Base-by-base conservation (phyloP, 2,329 filamentous ascomycete species). In the Penicillium hesseltinei region DNA sequence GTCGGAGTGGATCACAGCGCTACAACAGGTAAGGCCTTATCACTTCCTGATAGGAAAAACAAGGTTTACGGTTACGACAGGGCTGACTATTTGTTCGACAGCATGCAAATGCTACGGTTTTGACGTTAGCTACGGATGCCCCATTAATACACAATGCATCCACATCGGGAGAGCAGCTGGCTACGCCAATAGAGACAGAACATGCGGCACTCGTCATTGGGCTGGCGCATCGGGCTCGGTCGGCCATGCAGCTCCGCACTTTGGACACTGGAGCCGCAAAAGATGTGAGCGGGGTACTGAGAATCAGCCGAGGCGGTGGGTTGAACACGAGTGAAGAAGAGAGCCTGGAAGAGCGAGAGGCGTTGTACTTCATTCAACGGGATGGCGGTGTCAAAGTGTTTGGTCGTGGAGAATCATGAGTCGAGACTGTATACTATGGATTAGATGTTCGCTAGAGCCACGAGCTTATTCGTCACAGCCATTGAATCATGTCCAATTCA, bases 271-370 rank as follows among this genome's bases (percentile, higher is more conserved):
- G 93, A 0, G 87, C 87, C n/a, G 92, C 93, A 61, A 88, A 84
- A 71, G 93, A 97, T 75, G 90, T 97, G 33, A 96, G 90, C 75
- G 93, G 93, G 3, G 91, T 96, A 43, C 69, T 97, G 61, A 83
- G 92, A 63, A 81, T 94, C 49, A 92, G 89, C 19, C 80, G 81
- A 44, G 87, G 87, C 4, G 78, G 77, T 17, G 74, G 69, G 39
- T 71, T 67, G 63, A 77, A 70, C 42, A 69, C 60, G 8, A 57
- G 63, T 25, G 67, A 61, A 44, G 62, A 66, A 5, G 65, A 65
- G 17, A 66, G 59, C 27, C 61, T 75, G 62, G 74, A 76, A 50
- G 83, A 90, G 66, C 85, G 81, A 60, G 93, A 97, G 76, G 83
- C 89, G 69, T 69, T 97, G 71, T 97, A 96, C 77, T 86, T 89